These are phyloP conservation scores for Cryptosporidium sp. DNA, from an alignment of 169 alveolate species.

Conservation along the genomic window DNA sequence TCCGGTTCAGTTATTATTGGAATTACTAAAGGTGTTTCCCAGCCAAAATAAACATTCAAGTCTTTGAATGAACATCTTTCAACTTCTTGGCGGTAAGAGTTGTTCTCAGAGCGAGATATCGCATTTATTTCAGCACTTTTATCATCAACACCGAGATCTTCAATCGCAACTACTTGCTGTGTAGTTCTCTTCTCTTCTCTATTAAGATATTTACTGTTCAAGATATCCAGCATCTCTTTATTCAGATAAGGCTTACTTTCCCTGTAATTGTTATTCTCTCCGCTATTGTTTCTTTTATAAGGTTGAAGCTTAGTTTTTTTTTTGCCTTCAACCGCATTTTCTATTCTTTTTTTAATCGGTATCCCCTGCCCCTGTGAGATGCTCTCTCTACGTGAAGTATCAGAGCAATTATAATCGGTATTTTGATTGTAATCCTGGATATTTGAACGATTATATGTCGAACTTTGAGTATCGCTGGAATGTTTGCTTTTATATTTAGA, in stretches of 20 bases:
- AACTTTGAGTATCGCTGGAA: neutral
- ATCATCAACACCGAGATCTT: neutral
- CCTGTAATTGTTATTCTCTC: neutral
- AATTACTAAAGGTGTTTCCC: neutral
- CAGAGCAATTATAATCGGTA: no score
- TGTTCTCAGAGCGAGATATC: neutral
- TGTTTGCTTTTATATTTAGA: neutral
- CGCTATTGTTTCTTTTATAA: neutral
- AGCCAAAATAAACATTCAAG: neutral
- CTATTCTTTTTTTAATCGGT: neutral
- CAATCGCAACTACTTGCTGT: conserved; percentile 8
- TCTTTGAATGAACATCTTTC: neutral
- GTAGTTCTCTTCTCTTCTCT: conserved; percentile 9
- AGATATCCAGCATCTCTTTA: neutral
- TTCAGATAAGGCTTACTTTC: neutral
- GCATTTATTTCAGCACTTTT: neutral
- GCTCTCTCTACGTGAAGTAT: neutral
- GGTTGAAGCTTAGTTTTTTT: neutral
- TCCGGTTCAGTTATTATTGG: neutral
- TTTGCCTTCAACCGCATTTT: no score
- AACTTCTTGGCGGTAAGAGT: neutral
- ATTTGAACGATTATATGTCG: neutral
- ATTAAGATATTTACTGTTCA: neutral
- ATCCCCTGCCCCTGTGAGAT: neutral
- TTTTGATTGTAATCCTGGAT: no score